Conservation (phyloP, 2,329 filamentous ascomycete species). For the Aspergillus ustus region DNA sequence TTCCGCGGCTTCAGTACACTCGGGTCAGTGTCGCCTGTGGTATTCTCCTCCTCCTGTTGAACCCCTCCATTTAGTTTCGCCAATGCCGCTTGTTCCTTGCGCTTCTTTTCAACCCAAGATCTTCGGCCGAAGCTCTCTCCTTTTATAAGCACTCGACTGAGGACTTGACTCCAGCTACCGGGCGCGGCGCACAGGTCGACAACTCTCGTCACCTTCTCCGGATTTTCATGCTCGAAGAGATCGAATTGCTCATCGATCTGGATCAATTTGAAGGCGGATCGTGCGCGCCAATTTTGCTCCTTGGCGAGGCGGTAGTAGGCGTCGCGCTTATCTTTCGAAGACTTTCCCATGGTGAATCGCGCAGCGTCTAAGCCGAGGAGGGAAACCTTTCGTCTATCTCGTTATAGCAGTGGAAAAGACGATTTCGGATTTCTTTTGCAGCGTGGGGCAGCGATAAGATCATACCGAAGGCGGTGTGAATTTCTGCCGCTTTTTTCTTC, state of each 20-base stretch:
- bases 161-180: constrained; percentile 95
- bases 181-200: constrained; percentile 96
- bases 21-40: constrained; percentile 34
- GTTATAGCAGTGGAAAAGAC: neutral
- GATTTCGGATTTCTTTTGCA: constrained; percentile 22
- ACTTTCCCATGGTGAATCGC: constrained; percentile 77
- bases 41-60: constrained; percentile 25
- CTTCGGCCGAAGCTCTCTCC: constrained; percentile 85
- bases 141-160: constrained; percentile 91
- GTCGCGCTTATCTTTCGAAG: constrained; percentile 97
- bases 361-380: neutral
- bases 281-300: constrained; percentile 96
- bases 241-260: constrained; percentile 97
- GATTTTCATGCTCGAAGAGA: constrained; percentile 69
- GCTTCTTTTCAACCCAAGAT: constrained; percentile 85
- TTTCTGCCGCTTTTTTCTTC: constrained; percentile 44
- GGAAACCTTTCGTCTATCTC: neutral
- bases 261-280: constrained; percentile 94
- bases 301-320: constrained; percentile 97
- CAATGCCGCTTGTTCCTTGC: constrained; percentile 53
- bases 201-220: constrained; percentile 79
- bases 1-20: constrained; percentile 57
- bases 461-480: constrained; percentile 30
- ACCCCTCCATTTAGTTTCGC: constrained; percentile 24
- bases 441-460: constrained; percentile 46